Evolutionary conservation across 208 protist genomes (phyloP).

Genomic region (Angomonas ambiguus): DNA sequence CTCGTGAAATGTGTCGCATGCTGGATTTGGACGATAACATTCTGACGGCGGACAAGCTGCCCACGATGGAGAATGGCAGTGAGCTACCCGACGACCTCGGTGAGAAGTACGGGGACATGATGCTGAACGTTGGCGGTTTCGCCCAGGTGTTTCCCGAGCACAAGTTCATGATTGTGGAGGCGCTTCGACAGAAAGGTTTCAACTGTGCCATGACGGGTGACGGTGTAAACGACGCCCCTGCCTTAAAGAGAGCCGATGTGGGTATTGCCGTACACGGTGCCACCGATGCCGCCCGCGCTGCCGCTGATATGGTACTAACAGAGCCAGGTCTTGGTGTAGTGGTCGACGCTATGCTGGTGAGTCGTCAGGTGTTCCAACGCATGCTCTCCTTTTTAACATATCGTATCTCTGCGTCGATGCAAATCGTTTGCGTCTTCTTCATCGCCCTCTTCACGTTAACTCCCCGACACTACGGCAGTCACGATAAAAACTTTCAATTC

Average conservation of each 20-base stretch:
- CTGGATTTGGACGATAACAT: constrained; percentile 91
- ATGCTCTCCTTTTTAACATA: constrained; percentile 91
- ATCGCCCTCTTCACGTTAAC: constrained; percentile 73
- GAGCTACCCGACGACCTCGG: constrained; percentile 52
- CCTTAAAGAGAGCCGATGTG: constrained; percentile 94
- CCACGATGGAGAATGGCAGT: constrained; percentile 49
- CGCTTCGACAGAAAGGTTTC: constrained; percentile 84
- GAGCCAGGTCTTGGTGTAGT: constrained; percentile 90
- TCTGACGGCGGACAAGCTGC: constrained; percentile 65
- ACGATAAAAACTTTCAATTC: constrained; percentile 58
- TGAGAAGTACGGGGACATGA: constrained; percentile 66
- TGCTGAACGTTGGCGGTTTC: constrained; percentile 67
- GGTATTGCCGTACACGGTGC: constrained; percentile 94
- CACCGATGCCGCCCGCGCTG: constrained; percentile 91
- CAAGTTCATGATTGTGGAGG: constrained; percentile 94
- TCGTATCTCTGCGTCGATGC: constrained; percentile 73
- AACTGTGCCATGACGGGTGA: constrained; percentile 96
- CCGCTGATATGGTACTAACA: constrained; percentile 94
- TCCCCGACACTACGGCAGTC: constrained; percentile 57
- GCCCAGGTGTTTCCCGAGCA: constrained; percentile 94
- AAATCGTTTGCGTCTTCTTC: constrained; percentile 84
- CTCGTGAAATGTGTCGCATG: constrained; percentile 91
- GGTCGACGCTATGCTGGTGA: constrained; percentile 90
- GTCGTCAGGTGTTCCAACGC: constrained; percentile 93
- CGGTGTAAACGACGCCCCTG: constrained; percentile 95